phyloP scores from a whole-genome alignment of 169 alveolate species.

The Plasmodium berghei region DNA sequence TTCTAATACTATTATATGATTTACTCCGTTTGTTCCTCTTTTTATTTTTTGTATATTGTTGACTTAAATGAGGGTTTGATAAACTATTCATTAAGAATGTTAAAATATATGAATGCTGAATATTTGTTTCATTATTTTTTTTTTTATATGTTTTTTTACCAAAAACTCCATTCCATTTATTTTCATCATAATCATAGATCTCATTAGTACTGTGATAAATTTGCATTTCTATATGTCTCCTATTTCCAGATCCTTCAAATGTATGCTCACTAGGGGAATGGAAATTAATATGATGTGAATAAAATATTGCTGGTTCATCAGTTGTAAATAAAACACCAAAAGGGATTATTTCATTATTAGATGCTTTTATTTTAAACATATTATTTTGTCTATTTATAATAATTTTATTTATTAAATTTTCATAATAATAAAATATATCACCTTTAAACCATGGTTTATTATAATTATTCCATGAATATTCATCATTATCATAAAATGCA shows the following conservation, averaged over 20 bases:
- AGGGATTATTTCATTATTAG: slow-evolving; percentile 81
- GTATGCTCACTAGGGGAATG: slow-evolving; percentile 92
- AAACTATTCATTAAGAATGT: slow-evolving; percentile 50
- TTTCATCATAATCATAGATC: slow-evolving; percentile 36
- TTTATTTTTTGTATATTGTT: slow-evolving; percentile 62
- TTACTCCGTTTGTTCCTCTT: slow-evolving; percentile 11
- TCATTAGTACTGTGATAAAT: slow-evolving; percentile 89
- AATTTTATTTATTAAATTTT: slow-evolving; percentile 79
- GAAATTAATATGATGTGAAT: slow-evolving; percentile 87
- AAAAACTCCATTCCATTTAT: not conserved
- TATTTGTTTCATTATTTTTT: slow-evolving; percentile 9
- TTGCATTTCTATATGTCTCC: slow-evolving; percentile 90
- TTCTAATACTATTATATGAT: no score
- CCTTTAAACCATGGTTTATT: slow-evolving; percentile 87
- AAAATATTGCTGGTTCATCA: slow-evolving; percentile 85
- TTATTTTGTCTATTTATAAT: slow-evolving; percentile 83
- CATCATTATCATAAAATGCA: slow-evolving; percentile 75
- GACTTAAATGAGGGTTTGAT: slow-evolving; percentile 43
- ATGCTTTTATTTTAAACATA: slow-evolving; percentile 83
- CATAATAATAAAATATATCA: slow-evolving; percentile 85
- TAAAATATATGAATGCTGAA: slow-evolving; percentile 19
- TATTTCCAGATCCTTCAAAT: slow-evolving; percentile 88
- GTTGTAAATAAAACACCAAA: slow-evolving; percentile 88
- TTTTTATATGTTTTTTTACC: slow-evolving; percentile 3
- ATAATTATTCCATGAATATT: slow-evolving; percentile 37